Evolutionary conservation across 1,284 basidiomycete genomes (phyloP).

Genomic region (Laetiporus sulphureus): DNA sequence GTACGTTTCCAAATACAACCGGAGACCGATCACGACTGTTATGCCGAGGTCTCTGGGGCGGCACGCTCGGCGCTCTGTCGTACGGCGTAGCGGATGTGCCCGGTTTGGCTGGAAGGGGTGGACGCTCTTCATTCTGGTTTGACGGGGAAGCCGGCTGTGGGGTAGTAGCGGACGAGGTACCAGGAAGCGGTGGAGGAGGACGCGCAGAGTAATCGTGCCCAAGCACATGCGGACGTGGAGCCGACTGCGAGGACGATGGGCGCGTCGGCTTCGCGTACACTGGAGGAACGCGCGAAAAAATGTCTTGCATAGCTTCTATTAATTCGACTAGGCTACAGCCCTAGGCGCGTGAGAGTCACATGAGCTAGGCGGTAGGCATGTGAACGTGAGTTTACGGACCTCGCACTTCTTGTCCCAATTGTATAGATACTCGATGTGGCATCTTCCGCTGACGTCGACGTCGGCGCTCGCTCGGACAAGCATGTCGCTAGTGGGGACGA

Average conservation of each 20-base stretch:
- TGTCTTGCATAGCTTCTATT: constrained; percentile 66
- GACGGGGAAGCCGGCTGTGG: constrained; percentile 17
- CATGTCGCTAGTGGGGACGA: constrained; percentile 92
- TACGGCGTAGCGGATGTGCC: constrained; percentile 17
- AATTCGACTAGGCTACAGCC: constrained; percentile 63
- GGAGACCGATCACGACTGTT: constrained; percentile 10
- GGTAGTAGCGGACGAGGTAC: constrained; percentile 13
- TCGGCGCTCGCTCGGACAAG: constrained; percentile 73
- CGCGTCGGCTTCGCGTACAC: constrained; percentile 81
- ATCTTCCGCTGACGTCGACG: constrained; percentile 83
- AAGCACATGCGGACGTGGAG: constrained; percentile 16
- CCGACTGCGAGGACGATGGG: constrained; percentile 13
- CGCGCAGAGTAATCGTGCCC: constrained; percentile 21
- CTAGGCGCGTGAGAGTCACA: constrained; percentile 30
- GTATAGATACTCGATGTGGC: constrained; percentile 58
- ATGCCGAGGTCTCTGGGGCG: constrained; percentile 7
- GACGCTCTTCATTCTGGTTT: constrained; percentile 27
- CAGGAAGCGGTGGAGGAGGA: constrained; percentile 26
- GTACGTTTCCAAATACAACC: constrained; percentile 12
- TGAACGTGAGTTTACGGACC: constrained; percentile 40
- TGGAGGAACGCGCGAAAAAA: constrained; percentile 84
- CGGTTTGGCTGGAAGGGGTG: constrained; percentile 42
- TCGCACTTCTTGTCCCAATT: constrained; percentile 83
- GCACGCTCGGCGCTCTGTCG: constrained; percentile 18
- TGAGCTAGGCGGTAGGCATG: constrained; percentile 8